Evolutionary conservation across 2,329 filamentous ascomycete genomes (phyloP).

Genomic region (Ophiocordyceps australis): DNA sequence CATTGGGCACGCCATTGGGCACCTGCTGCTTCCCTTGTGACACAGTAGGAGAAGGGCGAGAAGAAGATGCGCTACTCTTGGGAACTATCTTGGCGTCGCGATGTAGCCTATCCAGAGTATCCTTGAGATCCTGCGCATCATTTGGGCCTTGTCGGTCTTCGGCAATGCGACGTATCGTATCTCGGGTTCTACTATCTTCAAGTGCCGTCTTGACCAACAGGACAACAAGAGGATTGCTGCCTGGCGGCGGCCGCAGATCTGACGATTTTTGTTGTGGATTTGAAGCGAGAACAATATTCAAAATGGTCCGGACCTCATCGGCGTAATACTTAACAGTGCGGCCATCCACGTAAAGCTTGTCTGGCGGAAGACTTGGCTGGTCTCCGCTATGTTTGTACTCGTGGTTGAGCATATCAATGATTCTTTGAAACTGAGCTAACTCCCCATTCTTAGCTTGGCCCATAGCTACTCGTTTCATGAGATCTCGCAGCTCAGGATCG

Average conservation of each 20-base stretch:
- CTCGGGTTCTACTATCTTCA: constrained; percentile 28
- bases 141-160: constrained; percentile 28
- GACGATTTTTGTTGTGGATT: constrained; percentile 36
- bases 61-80: constrained; percentile 8
- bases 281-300: constrained; percentile 38
- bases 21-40: constrained; percentile 10
- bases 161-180: constrained; percentile 35
- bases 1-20: constrained; percentile 14
- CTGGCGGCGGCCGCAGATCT: constrained; percentile 31
- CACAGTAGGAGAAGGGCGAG: constrained; percentile 3
- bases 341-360: constrained; percentile 33
- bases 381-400: constrained; percentile 34
- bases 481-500: constrained; percentile 52
- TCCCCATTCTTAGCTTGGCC: constrained; percentile 55
- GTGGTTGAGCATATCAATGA: constrained; percentile 60
- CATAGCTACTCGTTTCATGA: constrained; percentile 71
- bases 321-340: constrained; percentile 41
- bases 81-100: constrained; percentile 19
- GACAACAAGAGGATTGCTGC: constrained; percentile 37
- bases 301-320: constrained; percentile 36
- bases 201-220: constrained; percentile 37
- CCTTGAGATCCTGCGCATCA: constrained; percentile 35
- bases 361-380: constrained; percentile 32
- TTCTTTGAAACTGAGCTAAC: constrained; percentile 57
- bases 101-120: constrained; percentile 28